Conservation (phyloP, 1,139 yeast genomes). For the Sugiyamaella japonica region DNA sequence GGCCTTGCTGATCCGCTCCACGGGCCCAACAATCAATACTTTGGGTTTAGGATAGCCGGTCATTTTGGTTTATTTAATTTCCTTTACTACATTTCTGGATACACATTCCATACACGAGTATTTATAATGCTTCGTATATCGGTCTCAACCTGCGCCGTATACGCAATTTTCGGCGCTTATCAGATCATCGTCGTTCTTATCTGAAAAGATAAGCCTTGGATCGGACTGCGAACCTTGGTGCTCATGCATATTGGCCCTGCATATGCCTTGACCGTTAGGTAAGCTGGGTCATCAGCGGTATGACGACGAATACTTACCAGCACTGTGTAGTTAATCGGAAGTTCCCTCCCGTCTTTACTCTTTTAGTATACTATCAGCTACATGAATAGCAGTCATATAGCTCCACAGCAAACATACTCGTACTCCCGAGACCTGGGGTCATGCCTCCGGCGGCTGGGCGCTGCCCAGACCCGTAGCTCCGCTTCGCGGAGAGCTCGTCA, state of each 20-base stretch:
- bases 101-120: not conserved
- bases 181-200: conserved; percentile 4
- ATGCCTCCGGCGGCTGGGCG: too few species aligned
- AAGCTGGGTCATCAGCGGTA: too few species aligned
- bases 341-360: too few species aligned
- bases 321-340: too few species aligned
- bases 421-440: too few species aligned
- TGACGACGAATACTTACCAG: too few species aligned
- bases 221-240: conserved; percentile 12
- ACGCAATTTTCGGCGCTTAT: conserved; percentile 8
- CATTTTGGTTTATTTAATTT: not conserved
- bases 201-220: conserved; percentile 4
- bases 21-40: conserved; percentile 15
- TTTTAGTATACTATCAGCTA: too few species aligned
- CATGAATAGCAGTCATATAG: too few species aligned
- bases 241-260: conserved; percentile 4
- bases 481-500: too few species aligned
- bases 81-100: too few species aligned
- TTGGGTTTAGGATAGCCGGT: conserved; percentile 14
- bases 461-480: too few species aligned
- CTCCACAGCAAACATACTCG: too few species aligned
- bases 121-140: not conserved
- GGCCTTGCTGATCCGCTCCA: not conserved
- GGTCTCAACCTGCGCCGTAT: not conserved
- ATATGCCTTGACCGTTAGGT: not conserved